phyloP scores from a whole-genome alignment of 768 basidiomycete genomes.

The Trametes sanguinea region DNA sequence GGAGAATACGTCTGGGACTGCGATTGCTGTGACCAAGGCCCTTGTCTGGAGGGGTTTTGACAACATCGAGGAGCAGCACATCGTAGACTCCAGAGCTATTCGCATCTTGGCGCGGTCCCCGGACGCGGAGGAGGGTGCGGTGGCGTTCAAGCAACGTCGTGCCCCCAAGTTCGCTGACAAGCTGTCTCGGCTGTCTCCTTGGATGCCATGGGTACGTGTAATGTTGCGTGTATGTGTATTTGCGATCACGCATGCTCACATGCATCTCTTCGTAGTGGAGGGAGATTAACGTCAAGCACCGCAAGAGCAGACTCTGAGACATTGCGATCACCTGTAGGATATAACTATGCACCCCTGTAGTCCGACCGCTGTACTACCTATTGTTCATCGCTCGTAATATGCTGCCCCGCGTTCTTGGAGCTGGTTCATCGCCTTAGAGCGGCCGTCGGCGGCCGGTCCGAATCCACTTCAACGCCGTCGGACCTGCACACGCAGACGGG shows the following conservation, averaged over 20 bases:
- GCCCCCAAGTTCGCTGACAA: slow-evolving; percentile 47
- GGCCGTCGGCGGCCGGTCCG: too few species aligned
- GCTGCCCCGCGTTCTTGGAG: too few species aligned
- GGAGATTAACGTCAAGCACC: slow-evolving; percentile 37
- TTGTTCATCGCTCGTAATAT: too few species aligned
- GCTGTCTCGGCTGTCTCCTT: slow-evolving; percentile 35
- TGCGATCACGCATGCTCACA: neutral
- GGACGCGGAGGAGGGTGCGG: slow-evolving; percentile 51
- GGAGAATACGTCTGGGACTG: slow-evolving; percentile 50
- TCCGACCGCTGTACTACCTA: too few species aligned
- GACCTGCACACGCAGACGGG: neutral
- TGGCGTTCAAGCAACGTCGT: slow-evolving; percentile 51
- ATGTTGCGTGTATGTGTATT: neutral
- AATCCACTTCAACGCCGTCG: too few species aligned
- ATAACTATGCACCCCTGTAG: too few species aligned
- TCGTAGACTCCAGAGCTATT: slow-evolving; percentile 53
- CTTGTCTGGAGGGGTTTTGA: slow-evolving; percentile 52
- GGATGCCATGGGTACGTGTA: slow-evolving; percentile 55
- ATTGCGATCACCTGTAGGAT: too few species aligned
- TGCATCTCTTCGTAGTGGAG: slow-evolving; percentile 37
- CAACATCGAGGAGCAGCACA: slow-evolving; percentile 54
- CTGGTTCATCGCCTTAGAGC: too few species aligned
- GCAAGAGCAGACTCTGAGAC: slow-evolving; percentile 38
- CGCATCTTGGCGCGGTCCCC: slow-evolving; percentile 38
- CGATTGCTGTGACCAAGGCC: slow-evolving; percentile 53